phyloP scores from a whole-genome alignment of 2,329 filamentous ascomycete species.

The Trichoderma gracile region DNA sequence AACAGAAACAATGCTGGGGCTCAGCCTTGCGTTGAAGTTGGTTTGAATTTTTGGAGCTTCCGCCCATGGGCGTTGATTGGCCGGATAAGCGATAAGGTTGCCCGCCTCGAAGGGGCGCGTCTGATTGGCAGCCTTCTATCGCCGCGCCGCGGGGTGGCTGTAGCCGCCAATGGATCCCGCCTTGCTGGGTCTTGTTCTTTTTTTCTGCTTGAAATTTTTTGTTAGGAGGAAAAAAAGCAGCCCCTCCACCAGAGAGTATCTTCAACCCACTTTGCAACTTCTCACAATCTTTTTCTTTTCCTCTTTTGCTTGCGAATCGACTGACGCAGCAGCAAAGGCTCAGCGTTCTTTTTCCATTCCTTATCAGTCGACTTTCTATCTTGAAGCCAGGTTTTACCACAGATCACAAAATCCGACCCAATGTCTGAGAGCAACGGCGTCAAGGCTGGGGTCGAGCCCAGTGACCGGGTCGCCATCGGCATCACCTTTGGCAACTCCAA shows the following conservation, averaged over 20 bases:
- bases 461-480: conserved; percentile 75
- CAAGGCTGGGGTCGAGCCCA: conserved; percentile 52
- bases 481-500: conserved; percentile 98
- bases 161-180: background rate
- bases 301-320: background rate
- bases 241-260: conserved; percentile 11
- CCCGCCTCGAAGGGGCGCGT: background rate
- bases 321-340: background rate
- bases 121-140: conserved; percentile 6
- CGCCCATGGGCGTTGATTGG: conserved; percentile 1
- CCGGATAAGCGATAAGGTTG: conserved; percentile 10
- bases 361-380: background rate
- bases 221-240: conserved; percentile 19
- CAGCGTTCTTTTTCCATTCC: background rate
- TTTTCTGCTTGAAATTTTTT: conserved; percentile 22
- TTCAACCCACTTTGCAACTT: background rate
- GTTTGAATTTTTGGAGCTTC: conserved; percentile 13
- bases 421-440: conserved; percentile 52
- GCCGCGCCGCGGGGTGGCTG: conserved; percentile 3
- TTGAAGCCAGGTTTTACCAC: background rate
- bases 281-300: background rate
- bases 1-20: background rate
- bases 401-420: conserved; percentile 22
- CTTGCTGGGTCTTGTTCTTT: background rate
- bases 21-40: conserved; percentile 16